Base-by-base conservation (phyloP, 768 basidiomycete genomes). In the Rhizopogon roseolus region DNA sequence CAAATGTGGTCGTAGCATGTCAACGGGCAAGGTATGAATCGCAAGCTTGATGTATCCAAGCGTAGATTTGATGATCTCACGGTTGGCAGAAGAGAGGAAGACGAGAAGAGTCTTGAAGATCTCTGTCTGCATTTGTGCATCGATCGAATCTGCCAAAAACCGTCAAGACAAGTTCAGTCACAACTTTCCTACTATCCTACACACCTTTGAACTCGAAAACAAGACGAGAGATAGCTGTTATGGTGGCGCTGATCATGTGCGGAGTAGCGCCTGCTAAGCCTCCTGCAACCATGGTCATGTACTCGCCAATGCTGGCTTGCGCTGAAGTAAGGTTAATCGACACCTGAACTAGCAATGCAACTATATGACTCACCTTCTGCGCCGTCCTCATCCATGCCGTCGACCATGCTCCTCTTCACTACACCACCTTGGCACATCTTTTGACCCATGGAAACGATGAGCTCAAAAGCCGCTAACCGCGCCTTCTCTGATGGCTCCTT, bases 231-330 rank as follows among this genome's bases (percentile, higher is more conserved):
- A 99, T 84, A 0, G 93, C 92, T 6, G 94, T 98, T 50, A 98
- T 85, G 1, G 93, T 92, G 2, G 97, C 97, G 64, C 94, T 96
- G 67, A 98, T 96, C 93, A 97, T 98, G 66, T 99, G 97, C 0
- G 96, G 94, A 10, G 84, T 90, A 13, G 90, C 86, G 19, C 93
- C 95, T 8, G 93, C 94, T 44, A 98, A 72, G 54, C 97, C 97
- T 60, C 93, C 95, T 37, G 91, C 91, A 28, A 98, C 76, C 95
- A 99, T 98, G 3, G 90, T 99, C 74, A 98, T 77, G 66, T 90
- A 98, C 66, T 98, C 97, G 60, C 93, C 86, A 42, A 95, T 78
- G 62, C 68, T 90, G 0, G 93, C 95, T 50, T 72, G 71, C 50
- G 82, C 90, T 81, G 53, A 9, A 54, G 41, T 46, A 40, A 28